Percentiles rank a stretch among this genome's conserved stretches.
These are phyloP conservation scores for Ganoderma multipileum DNA, from an alignment of 1,284 basidiomycete species.

Conservation along the genomic window DNA sequence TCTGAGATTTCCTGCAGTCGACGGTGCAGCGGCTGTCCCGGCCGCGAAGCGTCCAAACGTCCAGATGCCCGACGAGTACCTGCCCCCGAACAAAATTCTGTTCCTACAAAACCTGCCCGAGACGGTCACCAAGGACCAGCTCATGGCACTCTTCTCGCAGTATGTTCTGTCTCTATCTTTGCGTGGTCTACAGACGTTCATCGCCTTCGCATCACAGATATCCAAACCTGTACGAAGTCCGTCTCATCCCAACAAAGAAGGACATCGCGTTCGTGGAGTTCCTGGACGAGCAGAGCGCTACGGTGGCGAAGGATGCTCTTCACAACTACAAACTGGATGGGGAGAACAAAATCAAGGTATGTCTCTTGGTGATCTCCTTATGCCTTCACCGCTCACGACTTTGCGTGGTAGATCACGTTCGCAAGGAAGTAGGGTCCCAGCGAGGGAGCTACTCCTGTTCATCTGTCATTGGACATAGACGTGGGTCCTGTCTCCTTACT, in stretches of 20 bases:
- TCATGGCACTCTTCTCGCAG: conserved; percentile 90
- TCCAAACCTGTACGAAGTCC: conserved; percentile 92
- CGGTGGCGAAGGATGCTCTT: conserved; percentile 89
- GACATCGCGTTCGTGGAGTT: conserved; percentile 98
- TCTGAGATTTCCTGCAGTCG: conserved; percentile 55
- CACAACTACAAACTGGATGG: conserved; percentile 97
- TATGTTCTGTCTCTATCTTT: conserved; percentile 46
- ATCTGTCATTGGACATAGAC: neutral
- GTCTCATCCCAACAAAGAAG: conserved; percentile 94
- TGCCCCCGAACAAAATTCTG: conserved; percentile 98
- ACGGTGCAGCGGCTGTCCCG: conserved; percentile 70
- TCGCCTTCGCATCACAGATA: conserved; percentile 57
- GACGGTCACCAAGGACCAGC: conserved; percentile 87
- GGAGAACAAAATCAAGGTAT: conserved; percentile 95
- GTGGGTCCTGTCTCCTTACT: neutral
- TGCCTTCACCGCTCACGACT: neutral
- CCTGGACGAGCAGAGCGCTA: conserved; percentile 88
- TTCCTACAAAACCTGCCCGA: conserved; percentile 98
- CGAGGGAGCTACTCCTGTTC: neutral
- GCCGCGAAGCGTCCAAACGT: conserved; percentile 81
- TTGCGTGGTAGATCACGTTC: conserved; percentile 57
- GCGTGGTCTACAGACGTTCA: neutral
- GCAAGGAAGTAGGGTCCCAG: conserved; percentile 53
- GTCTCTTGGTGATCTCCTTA: neutral
- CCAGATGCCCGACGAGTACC: conserved; percentile 99